phyloP scores from a whole-genome alignment of 1,284 basidiomycete genomes.

The Vanrija sp. region DNA sequence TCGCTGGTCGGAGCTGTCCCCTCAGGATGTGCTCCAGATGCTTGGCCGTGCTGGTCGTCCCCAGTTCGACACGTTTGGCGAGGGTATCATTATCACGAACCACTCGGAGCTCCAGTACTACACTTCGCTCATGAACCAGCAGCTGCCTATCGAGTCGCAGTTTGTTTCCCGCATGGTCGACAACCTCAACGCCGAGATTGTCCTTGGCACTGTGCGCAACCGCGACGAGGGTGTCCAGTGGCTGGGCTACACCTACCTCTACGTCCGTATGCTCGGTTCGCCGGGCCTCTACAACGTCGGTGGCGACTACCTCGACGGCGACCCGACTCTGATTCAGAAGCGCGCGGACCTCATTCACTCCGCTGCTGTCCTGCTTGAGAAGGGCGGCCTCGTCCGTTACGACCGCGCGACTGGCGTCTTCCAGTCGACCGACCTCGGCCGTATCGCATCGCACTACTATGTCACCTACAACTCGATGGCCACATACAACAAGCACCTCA shows the following conservation, averaged over 20 bases:
- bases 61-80: conserved; percentile 95
- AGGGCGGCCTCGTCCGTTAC: conserved; percentile 90
- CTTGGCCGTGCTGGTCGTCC: conserved; percentile 96
- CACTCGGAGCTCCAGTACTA: conserved; percentile 97
- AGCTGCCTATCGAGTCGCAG: conserved; percentile 95
- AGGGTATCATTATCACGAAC: conserved; percentile 98
- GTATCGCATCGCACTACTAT: conserved; percentile 96
- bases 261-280: conserved; percentile 92
- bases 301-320: conserved; percentile 80
- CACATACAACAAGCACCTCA: conserved; percentile 91
- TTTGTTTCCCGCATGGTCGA: conserved; percentile 90
- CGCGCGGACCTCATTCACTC: conserved; percentile 90
- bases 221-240: conserved; percentile 96
- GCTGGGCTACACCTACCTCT: conserved; percentile 92
- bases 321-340: conserved; percentile 82
- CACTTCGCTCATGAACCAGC: conserved; percentile 86
- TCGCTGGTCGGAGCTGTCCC: conserved; percentile 91
- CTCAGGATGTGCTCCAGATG: conserved; percentile 98
- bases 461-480: conserved; percentile 95
- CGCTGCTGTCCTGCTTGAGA: conserved; percentile 89
- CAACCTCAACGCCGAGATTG: conserved; percentile 96
- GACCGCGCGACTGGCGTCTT: conserved; percentile 85
- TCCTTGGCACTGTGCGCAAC: conserved; percentile 91
- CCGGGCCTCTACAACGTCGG: conserved; percentile 87
- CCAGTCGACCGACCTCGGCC: conserved; percentile 84